Evolutionary conservation across 2,329 filamentous ascomycete genomes (phyloP).

Genomic region (Fusarium sp.): DNA sequence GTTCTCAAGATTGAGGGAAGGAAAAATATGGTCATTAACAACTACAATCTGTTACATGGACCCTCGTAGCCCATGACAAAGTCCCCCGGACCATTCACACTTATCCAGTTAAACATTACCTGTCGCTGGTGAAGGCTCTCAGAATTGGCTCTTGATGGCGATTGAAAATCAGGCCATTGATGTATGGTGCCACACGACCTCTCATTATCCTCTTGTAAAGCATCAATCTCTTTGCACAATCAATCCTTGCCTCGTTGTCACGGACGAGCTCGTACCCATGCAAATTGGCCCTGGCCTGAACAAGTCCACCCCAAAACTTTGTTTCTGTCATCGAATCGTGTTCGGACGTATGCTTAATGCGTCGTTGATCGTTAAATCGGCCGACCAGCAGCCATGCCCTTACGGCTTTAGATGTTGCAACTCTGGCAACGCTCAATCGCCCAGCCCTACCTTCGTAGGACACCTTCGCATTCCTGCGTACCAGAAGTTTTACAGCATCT

Average conservation of each 20-base stretch:
- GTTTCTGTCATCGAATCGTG: background rate
- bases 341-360: background rate
- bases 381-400: background rate
- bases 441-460: accelerated
- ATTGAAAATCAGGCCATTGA: background rate
- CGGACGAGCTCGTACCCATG: background rate
- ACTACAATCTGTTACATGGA: no score
- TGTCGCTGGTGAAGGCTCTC: no score
- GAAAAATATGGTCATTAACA: no score
- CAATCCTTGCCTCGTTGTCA: accelerated
- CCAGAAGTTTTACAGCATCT: accelerated
- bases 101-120: no score
- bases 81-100: no score
- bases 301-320: background rate
- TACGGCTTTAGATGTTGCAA: background rate
- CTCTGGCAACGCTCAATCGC: background rate
- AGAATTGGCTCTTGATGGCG: accelerated
- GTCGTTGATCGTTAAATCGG: background rate
- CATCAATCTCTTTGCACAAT: background rate
- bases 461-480: background rate
- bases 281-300: background rate
- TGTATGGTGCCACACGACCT: background rate
- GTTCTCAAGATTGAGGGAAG: no score
- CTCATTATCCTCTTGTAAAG: accelerated
- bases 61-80: no score